A percentile compares a stretch with the other conserved stretches of the same genome.
Conservation (phyloP, 1,139 yeast species). For the Candida tetrigidarum region DNA sequence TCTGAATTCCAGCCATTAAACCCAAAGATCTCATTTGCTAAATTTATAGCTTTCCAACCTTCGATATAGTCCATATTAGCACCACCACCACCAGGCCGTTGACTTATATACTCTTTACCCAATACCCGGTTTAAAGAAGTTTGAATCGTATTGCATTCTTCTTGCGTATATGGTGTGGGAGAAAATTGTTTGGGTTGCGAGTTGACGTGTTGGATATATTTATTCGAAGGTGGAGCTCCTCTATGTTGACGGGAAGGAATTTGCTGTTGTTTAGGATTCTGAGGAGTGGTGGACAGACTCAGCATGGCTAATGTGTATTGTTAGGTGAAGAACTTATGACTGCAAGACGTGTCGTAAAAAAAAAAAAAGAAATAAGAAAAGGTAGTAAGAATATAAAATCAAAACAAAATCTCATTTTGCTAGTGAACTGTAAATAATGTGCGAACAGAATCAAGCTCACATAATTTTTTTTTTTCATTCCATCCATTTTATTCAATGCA, state of each 20-base stretch:
- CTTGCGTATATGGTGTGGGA: conserved; percentile 33
- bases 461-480: conserved; percentile 9
- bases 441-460: too few relatives aligned
- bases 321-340: background rate
- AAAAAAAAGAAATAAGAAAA: background rate
- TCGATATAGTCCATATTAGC: conserved; percentile 71
- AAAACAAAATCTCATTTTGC: background rate
- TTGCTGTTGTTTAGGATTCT: conserved; percentile 5
- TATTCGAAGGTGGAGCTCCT: conserved; percentile 8
- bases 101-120: conserved; percentile 91
- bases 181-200: background rate
- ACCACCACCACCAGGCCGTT: conserved; percentile 80
- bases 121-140: conserved; percentile 59
- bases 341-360: conserved; percentile 3
- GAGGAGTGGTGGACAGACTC: too few relatives aligned
- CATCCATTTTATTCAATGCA: too few relatives aligned
- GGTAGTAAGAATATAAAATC: too few relatives aligned
- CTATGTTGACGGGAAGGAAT: conserved; percentile 7
- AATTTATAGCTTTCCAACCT: conserved; percentile 80
- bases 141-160: conserved; percentile 46
- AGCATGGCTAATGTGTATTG: too few relatives aligned
- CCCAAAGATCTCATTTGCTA: conserved; percentile 82
- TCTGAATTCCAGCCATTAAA: conserved; percentile 84
- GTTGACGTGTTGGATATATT: background rate
- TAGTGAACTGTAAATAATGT: background rate